Base-by-base conservation (phyloP, 2,329 filamentous ascomycete genomes). In the Esteya vermicola region DNA sequence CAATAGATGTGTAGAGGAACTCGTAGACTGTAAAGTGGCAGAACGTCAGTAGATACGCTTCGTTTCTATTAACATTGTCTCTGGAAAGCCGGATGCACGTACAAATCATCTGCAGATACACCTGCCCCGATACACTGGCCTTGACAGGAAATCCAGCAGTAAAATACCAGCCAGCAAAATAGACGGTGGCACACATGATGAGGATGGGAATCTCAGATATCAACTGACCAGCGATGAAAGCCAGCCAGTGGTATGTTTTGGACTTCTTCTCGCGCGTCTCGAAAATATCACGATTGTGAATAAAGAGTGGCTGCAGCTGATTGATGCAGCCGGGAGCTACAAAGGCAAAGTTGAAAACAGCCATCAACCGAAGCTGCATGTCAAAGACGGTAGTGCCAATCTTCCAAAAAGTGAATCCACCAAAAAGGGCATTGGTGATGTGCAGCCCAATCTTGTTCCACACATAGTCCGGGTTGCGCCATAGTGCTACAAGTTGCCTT, bases 321-420 rank as follows among this genome's bases (percentile, higher is more conserved):
- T 77, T 70, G 7, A 71, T 65, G 34, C 78, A 61, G 46, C 75
- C 70, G 44, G 75, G 72, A 52, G 83, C 83, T 52, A 83, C 73
- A 21, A 75, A 82, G 47, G 74, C 59, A 38, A 81, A 58, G 68
- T 81, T 78, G 63, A 83, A 83, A 45, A 81, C 73, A 48, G 68
- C 67, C 54, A 82, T 82, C 57, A 81, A 70, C 46, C 80, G 75
- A 55, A 81, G 79, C 53, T 81, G 77, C n/a, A 83, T 62, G 27
- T 78, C 79, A 50, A 80, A 65, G 49, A 71, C 60, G 0, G 60
- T 63, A 38, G 68, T 52, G 1, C 70, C 70, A 21, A 78, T 63
- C 53, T 65, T 68, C 71, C 72, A 78, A 51, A 77, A 78, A 0
- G 67, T 66, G 47, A 78, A 78, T 1, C 72, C 74, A 50, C 72